These are phyloP conservation scores for Zoysia pacifica DNA, from an alignment of 176 grass and related monocot species.

Conservation along the genomic window DNA sequence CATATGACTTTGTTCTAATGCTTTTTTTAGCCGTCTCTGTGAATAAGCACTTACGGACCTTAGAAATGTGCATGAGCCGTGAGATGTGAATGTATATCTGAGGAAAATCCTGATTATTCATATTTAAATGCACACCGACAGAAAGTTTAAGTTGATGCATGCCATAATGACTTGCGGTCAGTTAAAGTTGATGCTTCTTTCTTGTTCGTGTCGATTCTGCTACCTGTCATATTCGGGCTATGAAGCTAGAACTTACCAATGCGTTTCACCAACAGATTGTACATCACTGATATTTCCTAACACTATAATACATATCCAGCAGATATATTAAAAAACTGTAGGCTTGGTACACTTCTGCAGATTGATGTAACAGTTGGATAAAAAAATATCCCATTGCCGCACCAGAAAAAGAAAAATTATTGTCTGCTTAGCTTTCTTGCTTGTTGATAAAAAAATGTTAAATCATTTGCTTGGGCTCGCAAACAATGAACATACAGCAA, in stretches of 20 bases:
- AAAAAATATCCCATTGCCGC: constrained; percentile 21
- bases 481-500: background rate
- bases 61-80: too few relatives aligned
- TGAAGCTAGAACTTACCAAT: background rate
- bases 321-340: constrained; percentile 32
- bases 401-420: constrained; percentile 6
- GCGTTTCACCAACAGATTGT: constrained; percentile 3
- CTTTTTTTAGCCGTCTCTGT: too few relatives aligned
- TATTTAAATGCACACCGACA: background rate
- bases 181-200: background rate
- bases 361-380: constrained; percentile 26
- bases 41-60: too few relatives aligned
- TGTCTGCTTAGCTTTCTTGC: background rate
- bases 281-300: constrained; percentile 25
- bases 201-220: background rate
- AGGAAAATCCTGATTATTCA: background rate
- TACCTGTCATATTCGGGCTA: background rate
- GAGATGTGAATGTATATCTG: too few relatives aligned
- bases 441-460: background rate
- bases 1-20: too few relatives aligned
- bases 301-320: constrained; percentile 25
- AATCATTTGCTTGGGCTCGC: background rate
- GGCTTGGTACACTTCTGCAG: background rate
- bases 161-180: background rate
- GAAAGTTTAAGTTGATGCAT: background rate